These are phyloP conservation scores for Xerocomus potaroensis DNA, from an alignment of 768 basidiomycete genomes.

Conservation along the genomic window DNA sequence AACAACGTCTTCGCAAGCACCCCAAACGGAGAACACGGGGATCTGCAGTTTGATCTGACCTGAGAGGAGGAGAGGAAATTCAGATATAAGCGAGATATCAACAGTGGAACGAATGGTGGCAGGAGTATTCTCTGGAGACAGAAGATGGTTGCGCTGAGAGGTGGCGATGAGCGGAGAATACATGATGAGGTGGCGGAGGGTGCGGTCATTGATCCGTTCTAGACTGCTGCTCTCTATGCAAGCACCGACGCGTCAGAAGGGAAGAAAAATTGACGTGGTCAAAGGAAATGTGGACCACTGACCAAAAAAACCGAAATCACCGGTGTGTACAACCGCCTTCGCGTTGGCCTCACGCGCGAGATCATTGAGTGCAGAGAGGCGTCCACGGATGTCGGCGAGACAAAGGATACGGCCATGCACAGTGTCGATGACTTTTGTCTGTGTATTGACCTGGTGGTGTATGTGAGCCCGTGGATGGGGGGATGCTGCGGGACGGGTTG, in stretches of 20 bases:
- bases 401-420: conserved; percentile 86
- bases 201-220: conserved; percentile 90
- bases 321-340: conserved; percentile 92
- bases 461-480: conserved; percentile 46
- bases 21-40: conserved; percentile 96
- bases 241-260: conserved; percentile 18
- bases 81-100: conserved; percentile 78
- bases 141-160: conserved; percentile 75
- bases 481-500: conserved; percentile 53
- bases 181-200: conserved; percentile 91
- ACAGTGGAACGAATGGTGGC: conserved; percentile 67
- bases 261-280: not conserved
- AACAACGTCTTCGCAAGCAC: conserved; percentile 93
- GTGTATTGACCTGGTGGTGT: conserved; percentile 59
- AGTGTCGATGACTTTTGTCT: conserved; percentile 76
- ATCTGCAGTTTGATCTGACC: conserved; percentile 88
- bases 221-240: conserved; percentile 68
- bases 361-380: conserved; percentile 83
- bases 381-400: conserved; percentile 90
- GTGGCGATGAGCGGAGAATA: conserved; percentile 91
- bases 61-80: conserved; percentile 87
- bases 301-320: conserved; percentile 99
- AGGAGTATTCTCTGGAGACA: conserved; percentile 66
- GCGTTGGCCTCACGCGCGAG: conserved; percentile 87
- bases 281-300: conserved; percentile 20